phyloP scores from a whole-genome alignment of 2,329 filamentous ascomycete genomes.

The Niveomyces coronatus region DNA sequence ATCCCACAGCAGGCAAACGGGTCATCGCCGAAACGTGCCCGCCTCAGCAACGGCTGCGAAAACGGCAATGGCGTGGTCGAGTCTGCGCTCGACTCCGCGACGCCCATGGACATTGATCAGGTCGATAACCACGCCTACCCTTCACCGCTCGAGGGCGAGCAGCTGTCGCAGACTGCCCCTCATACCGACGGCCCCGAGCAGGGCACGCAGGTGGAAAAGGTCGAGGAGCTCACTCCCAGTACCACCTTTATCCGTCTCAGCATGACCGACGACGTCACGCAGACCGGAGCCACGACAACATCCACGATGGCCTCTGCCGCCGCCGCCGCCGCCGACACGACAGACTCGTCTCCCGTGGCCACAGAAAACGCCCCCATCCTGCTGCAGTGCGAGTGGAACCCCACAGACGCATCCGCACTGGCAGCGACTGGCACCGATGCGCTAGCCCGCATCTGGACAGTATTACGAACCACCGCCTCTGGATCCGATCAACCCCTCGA shows the following conservation, averaged over 20 bases:
- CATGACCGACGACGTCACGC: slow-evolving; percentile 30
- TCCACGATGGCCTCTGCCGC: slow-evolving; percentile 11
- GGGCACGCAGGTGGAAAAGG: slow-evolving; percentile 54
- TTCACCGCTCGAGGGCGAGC: slow-evolving; percentile 51
- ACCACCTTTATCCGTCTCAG: slow-evolving; percentile 53
- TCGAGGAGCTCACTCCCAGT: slow-evolving; percentile 46
- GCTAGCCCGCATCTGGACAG: slow-evolving; percentile 59
- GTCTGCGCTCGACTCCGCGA: slow-evolving; percentile 27
- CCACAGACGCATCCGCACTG: slow-evolving; percentile 52
- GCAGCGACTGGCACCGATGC: slow-evolving; percentile 59
- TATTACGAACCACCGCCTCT: slow-evolving; percentile 33
- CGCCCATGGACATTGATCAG: slow-evolving; percentile 51
- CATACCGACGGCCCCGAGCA: slow-evolving; percentile 53
- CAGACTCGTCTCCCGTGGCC: slow-evolving; percentile 21
- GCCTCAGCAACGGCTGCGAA: slow-evolving; percentile 53
- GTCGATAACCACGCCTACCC: slow-evolving; percentile 53
- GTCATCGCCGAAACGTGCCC: slow-evolving; percentile 47
- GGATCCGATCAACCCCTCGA: slow-evolving; percentile 19
- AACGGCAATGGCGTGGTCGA: slow-evolving; percentile 28
- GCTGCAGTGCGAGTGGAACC: slow-evolving; percentile 61
- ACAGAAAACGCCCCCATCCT: slow-evolving; percentile 48
- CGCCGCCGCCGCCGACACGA: too few species aligned
- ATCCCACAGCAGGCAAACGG: slow-evolving; percentile 41
- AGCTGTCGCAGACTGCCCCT: slow-evolving; percentile 39
- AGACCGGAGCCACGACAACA: slow-evolving; percentile 26